Percentiles rank a stretch among this genome's conserved stretches.
phyloP scores from a whole-genome alignment of 2,329 filamentous ascomycete genomes.

The Stachybotrys chlorohalonatus region DNA sequence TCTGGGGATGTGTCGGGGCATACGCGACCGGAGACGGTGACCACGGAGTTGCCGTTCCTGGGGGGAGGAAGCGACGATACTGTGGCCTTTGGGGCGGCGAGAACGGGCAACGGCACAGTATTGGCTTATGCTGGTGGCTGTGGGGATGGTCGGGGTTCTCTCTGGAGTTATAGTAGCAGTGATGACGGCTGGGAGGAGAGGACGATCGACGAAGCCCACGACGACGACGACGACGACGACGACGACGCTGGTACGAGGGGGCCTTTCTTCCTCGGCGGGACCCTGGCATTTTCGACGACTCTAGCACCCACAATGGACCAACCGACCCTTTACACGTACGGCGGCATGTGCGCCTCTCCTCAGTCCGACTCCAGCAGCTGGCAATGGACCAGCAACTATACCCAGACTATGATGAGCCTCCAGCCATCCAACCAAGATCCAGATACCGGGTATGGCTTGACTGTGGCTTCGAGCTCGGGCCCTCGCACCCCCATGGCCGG shows the following conservation, averaged over 20 bases:
- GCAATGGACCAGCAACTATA: conserved; percentile 66
- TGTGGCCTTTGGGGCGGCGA: conserved; percentile 56
- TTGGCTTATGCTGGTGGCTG: conserved; percentile 71
- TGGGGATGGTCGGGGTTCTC: conserved; percentile 36
- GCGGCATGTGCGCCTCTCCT: conserved; percentile 71
- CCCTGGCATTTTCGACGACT: conserved; percentile 59
- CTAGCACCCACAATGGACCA: conserved; percentile 42
- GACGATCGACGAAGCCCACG: conserved; percentile 8
- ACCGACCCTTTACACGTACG: conserved; percentile 65
- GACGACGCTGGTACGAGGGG: conserved; percentile 10
- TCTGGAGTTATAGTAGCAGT: conserved; percentile 55
- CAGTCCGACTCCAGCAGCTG: conserved; percentile 39
- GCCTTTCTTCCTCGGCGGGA: conserved; percentile 43
- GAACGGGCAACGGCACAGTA: conserved; percentile 60
- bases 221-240: conserved; percentile 9
- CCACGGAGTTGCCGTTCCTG: conserved; percentile 55
- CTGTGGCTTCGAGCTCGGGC: conserved; percentile 38
- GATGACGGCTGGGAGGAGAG: conserved; percentile 12
- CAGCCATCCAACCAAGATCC: conserved; percentile 29
- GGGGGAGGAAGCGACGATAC: conserved; percentile 27
- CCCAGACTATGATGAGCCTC: conserved; percentile 68
- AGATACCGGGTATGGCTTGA: conserved; percentile 22
- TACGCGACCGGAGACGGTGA: conserved; percentile 38
- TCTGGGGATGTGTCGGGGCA: conserved; percentile 45
- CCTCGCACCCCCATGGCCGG: conserved; percentile 75